Base-by-base conservation (phyloP, 2,329 filamentous ascomycete species). In the Stagonosporopsis tanaceti region DNA sequence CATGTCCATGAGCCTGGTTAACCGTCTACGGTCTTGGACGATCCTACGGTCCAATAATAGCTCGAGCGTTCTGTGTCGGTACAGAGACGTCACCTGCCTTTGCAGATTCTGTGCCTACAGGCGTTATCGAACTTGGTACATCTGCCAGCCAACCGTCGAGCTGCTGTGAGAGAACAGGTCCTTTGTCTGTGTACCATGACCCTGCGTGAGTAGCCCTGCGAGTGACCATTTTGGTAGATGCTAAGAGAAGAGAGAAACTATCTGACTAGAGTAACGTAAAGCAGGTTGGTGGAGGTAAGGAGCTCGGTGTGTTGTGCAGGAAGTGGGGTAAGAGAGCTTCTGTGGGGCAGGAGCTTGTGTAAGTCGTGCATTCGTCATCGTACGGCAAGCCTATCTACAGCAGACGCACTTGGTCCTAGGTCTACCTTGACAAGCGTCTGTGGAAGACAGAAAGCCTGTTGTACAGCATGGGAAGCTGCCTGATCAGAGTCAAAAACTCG, bases 11-110 rank as follows among this genome's bases (percentile, higher is more conserved):
- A 76, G 69, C 66, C 54, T 64, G 30, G 22, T 9, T 45, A 46
- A 56, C 20, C 32, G n/a, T 48, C 24, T n/a, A 46, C 14, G 11
- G 22, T 22, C 20, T 38, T 20, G 24, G 52, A 25, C 42, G 50
- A 62, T 66, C 90, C 82, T 85, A 97, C 94, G 95, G 95, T 60
- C 93, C 93, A 74, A 99, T 97, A 53, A 99, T 89, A 14, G 95
- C 83, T 76, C 92, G 86, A 5, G 93, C 93, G 30, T 88, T 87
- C 1, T 87, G 76, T 1, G 93, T 81, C 3, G 94, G 95, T 56
- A 96, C 68, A 6, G 72, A 57, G 12, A 77, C 60, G 4, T 72
- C 53, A 25, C 72, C 74, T 53, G 76, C 65, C 34, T 78, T 75
- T 14, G 77, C 71, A 56, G 70, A 72, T 62, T 78, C 69, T 5